phyloP scores from a whole-genome alignment of 192 early-diverging fungal genomes.

The Gryganskiella cystojenkinii region DNA sequence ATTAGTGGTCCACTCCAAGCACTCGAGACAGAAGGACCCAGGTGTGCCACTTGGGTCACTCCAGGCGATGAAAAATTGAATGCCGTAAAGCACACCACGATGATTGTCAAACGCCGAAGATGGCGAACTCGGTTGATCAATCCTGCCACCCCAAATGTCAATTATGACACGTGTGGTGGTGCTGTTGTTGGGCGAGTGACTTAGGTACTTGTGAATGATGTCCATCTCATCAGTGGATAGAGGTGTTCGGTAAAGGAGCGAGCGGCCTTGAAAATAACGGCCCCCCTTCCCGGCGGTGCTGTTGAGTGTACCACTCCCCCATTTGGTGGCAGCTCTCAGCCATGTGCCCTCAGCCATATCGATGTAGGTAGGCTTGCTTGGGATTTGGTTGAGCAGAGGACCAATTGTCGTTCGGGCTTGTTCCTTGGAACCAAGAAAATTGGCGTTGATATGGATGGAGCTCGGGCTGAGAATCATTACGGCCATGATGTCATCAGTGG shows the following conservation, averaged over 20 bases:
- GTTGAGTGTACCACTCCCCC: neutral
- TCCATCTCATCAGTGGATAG: neutral
- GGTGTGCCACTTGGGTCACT: neutral
- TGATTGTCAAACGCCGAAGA: conserved; percentile 21
- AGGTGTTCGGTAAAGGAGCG: conserved; percentile 8
- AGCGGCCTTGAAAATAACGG: conserved; percentile 7
- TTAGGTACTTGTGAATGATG: conserved; percentile 12
- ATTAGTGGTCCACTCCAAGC: conserved; percentile 4
- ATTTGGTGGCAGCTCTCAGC: too few relatives aligned
- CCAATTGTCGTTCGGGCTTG: too few relatives aligned
- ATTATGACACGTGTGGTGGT: conserved; percentile 1
- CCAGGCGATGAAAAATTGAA: conserved; percentile 15
- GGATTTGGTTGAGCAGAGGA: too few relatives aligned
- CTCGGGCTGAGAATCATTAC: neutral
- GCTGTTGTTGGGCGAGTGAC: neutral
- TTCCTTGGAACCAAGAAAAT: conserved; percentile 1
- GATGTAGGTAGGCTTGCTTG: too few relatives aligned
- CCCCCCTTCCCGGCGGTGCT: neutral
- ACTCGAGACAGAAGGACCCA: neutral
- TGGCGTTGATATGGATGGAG: neutral
- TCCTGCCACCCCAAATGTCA: conserved; percentile 19
- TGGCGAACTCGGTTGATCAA: neutral
- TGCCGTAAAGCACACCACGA: conserved; percentile 1
- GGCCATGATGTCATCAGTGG: neutral
- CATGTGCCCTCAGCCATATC: too few relatives aligned